Conservation (phyloP, 2,329 filamentous ascomycete genomes). For the Aspergillus latus region DNA sequence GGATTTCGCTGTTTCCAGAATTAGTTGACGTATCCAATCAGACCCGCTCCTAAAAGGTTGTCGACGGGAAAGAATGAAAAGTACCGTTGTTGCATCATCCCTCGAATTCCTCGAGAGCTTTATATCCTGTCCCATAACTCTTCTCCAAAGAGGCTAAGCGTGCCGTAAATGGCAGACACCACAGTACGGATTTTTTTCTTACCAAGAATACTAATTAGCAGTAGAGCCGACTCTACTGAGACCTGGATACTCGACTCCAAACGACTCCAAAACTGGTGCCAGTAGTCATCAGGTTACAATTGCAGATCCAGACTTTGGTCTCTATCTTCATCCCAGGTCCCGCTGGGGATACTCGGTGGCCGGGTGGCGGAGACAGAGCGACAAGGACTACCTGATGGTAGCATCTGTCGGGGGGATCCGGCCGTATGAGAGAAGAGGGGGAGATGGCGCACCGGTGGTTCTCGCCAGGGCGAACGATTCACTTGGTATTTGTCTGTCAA, state of each 20-base stretch:
- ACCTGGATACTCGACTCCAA: too few relatives aligned
- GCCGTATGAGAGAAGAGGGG: conserved; percentile 35
- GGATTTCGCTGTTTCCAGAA: too few relatives aligned
- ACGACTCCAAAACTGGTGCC: neutral
- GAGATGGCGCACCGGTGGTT: neutral
- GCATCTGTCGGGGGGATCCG: conserved; percentile 44
- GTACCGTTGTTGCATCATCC: too few relatives aligned
- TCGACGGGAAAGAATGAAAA: too few relatives aligned
- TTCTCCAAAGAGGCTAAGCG: too few relatives aligned
- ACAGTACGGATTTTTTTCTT: too few relatives aligned
- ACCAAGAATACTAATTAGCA: too few relatives aligned
- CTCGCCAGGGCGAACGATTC: neutral
- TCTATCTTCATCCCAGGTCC: conserved; percentile 16
- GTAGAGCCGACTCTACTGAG: neutral
- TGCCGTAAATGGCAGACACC: too few relatives aligned
- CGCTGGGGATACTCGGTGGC: conserved; percentile 25
- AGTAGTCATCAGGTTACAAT: neutral
- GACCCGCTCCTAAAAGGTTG: too few relatives aligned
- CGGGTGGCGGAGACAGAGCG: conserved; percentile 35
- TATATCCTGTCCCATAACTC: too few relatives aligned
- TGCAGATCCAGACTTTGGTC: neutral
- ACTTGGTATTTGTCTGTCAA: neutral
- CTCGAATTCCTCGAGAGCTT: too few relatives aligned
- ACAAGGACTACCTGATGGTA: conserved; percentile 37
- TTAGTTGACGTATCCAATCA: too few relatives aligned